These are phyloP conservation scores for Dryadomyces quercivorus DNA, from an alignment of 2,329 filamentous ascomycete species.

Conservation along the genomic window DNA sequence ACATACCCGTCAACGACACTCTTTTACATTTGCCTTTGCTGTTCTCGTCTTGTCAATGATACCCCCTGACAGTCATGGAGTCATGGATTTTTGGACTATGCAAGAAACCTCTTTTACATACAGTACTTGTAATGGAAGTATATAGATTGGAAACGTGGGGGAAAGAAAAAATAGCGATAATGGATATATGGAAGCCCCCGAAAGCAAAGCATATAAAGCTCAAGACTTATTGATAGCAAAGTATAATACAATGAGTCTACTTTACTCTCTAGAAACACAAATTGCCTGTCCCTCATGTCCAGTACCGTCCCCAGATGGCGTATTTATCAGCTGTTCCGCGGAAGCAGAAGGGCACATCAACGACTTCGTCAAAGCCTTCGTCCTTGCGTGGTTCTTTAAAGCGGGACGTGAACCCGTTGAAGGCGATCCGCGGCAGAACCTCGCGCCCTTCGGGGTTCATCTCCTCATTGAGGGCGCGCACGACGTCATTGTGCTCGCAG, in stretches of 20 bases:
- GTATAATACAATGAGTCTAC: no score
- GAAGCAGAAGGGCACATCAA: slow-evolving; percentile 64
- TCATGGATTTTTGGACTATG: not conserved
- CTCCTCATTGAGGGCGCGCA: slow-evolving; percentile 57
- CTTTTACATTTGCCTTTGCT: not conserved
- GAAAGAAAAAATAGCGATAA: not conserved
- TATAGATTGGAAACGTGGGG: not conserved
- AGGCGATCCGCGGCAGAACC: slow-evolving; percentile 67
- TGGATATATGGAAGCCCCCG: not conserved
- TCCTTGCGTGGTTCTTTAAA: slow-evolving; percentile 58
- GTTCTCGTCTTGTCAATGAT: not conserved
- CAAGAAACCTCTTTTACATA: not conserved
- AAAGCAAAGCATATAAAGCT: not conserved
- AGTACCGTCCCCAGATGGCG: slow-evolving; percentile 64
- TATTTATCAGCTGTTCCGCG: slow-evolving; percentile 57
- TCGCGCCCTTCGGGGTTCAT: slow-evolving; percentile 74
- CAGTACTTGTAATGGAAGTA: not conserved
- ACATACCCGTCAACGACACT: not conserved
- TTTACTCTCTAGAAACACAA: not conserved
- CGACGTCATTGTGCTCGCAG: slow-evolving; percentile 76
- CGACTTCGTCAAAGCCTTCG: slow-evolving; percentile 79
- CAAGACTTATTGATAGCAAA: no score
- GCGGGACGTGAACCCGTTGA: slow-evolving; percentile 59
- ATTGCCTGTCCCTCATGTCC: slow-evolving; percentile 36
- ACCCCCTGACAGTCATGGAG: not conserved